phyloP scores from a whole-genome alignment of 306 rosid species.

The Castanopsis chinensis region DNA sequence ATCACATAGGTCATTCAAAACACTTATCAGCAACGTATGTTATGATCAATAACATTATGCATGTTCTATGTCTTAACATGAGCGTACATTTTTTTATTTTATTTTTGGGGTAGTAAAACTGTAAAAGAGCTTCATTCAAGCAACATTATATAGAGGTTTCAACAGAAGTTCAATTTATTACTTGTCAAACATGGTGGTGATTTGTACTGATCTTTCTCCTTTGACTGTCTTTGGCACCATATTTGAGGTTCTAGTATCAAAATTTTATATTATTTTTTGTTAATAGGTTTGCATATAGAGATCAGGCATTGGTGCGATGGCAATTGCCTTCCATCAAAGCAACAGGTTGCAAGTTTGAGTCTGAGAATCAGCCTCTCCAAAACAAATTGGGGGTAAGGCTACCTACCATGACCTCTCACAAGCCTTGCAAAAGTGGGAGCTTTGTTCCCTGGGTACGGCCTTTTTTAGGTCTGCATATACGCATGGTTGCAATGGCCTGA shows the following conservation, averaged over 20 bases:
- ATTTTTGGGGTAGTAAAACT: no score
- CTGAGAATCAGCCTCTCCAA: no score
- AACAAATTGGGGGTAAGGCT: no score
- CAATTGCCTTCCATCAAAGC: no score
- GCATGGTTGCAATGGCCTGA: neutral
- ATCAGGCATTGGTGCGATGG: no score
- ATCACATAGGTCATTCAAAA: slow-evolving; percentile 84
- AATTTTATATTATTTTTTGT: neutral
- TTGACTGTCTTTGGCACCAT: neutral
- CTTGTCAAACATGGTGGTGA: neutral
- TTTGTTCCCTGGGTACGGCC: no score
- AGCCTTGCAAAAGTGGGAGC: no score
- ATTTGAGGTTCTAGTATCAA: neutral
- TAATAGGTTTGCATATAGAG: neutral
- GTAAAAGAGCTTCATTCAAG: no score
- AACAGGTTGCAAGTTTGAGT: no score
- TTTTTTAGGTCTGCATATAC: neutral
- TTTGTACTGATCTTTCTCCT: slow-evolving; percentile 1
- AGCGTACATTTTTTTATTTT: no score
- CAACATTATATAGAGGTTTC: no score
- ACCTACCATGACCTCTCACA: no score
- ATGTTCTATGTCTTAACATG: neutral
- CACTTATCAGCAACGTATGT: slow-evolving; percentile 54
- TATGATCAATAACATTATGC: neutral
- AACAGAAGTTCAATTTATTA: neutral